Percentiles rank a stretch among this genome's conserved stretches.
phyloP scores from a whole-genome alignment of 1,284 basidiomycete species.

The Phlebopus sp. region DNA sequence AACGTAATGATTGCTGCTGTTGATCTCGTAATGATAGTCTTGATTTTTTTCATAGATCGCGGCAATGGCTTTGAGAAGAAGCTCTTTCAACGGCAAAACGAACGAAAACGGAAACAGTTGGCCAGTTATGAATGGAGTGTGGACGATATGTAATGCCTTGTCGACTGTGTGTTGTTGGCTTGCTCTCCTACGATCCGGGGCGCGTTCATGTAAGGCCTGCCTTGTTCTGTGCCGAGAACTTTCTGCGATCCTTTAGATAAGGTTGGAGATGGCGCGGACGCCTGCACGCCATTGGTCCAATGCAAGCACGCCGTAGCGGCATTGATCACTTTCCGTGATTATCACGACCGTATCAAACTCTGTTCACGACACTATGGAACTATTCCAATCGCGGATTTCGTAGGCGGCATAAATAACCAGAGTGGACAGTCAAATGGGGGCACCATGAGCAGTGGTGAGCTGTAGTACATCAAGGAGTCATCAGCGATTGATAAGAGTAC shows the following conservation, averaged over 20 bases:
- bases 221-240: neutral
- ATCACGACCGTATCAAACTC: neutral
- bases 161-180: neutral
- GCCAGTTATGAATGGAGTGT: conserved; percentile 84
- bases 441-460: conserved; percentile 3
- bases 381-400: conserved; percentile 5
- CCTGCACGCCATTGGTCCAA: neutral
- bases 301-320: neutral
- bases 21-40: conserved; percentile 7
- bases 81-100: conserved; percentile 79
- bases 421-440: conserved; percentile 6
- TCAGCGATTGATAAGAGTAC: conserved; percentile 4
- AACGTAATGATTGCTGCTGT: neutral
- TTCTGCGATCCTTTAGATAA: neutral
- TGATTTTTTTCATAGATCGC: conserved; percentile 57
- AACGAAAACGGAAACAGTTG: conserved; percentile 60
- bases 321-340: neutral
- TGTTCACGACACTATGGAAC: neutral
- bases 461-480: conserved; percentile 15
- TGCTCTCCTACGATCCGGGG: conserved; percentile 2
- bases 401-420: conserved; percentile 24
- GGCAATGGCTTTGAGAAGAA: conserved; percentile 96
- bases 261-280: neutral
- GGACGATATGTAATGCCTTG: conserved; percentile 76
- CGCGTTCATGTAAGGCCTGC: neutral